A percentile compares a stretch with the other conserved stretches of the same genome.
phyloP scores from a whole-genome alignment of 2,329 filamentous ascomycete genomes.

The Coniochaeta prunicola region DNA sequence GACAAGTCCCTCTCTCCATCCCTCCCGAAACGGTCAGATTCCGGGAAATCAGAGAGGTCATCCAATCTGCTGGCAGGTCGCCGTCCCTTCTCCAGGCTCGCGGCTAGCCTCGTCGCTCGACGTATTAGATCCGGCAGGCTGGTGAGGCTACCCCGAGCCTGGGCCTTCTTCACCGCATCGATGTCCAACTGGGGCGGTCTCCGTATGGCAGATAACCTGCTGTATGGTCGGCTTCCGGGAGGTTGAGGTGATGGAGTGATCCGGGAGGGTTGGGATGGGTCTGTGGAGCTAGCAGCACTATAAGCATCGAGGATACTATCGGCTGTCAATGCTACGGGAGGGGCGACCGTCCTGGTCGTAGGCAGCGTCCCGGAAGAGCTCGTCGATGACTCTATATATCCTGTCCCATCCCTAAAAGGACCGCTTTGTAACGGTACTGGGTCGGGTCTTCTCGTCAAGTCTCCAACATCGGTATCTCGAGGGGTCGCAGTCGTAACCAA shows the following conservation, averaged over 20 bases:
- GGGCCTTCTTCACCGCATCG: conserved; percentile 71
- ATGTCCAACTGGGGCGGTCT: conserved; percentile 73
- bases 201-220: conserved; percentile 46
- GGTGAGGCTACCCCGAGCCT: conserved; percentile 81
- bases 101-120: conserved; percentile 77
- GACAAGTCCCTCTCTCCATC: conserved; percentile 31
- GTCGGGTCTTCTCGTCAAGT: conserved; percentile 23
- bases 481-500: conserved; percentile 36
- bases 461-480: conserved; percentile 16
- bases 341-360: conserved; percentile 15
- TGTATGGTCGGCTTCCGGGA: conserved; percentile 26
- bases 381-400: conserved; percentile 37
- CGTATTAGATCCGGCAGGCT: conserved; percentile 87
- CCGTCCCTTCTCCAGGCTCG: conserved; percentile 78
- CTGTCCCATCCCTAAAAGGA: conserved; percentile 36
- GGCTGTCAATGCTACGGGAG: conserved; percentile 25
- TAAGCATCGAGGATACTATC: conserved; percentile 44
- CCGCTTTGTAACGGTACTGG: conserved; percentile 28
- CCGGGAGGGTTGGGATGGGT: conserved; percentile 24
- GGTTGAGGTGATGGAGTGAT: conserved; percentile 15
- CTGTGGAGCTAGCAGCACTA: conserved; percentile 38
- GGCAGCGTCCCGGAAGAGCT: conserved; percentile 38
- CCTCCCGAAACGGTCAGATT: conserved; percentile 29
- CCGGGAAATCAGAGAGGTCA: conserved; percentile 42
- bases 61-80: conserved; percentile 53